Evolutionary conservation across 2,329 filamentous ascomycete genomes (phyloP).

Genomic region (Fusarium begoniae): DNA sequence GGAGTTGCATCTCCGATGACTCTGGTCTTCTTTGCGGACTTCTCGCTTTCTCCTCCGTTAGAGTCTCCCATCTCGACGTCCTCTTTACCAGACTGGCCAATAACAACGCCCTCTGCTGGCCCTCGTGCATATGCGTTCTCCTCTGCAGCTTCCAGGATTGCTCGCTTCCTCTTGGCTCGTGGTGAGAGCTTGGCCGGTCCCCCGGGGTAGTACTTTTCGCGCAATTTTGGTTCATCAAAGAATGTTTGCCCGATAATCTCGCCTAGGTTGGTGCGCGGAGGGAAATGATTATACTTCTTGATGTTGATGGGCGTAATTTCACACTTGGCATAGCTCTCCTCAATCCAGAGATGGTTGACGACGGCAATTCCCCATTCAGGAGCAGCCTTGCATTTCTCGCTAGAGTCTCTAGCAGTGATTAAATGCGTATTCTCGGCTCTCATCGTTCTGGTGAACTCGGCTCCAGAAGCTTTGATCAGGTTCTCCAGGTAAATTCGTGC

Average conservation of each 20-base stretch:
- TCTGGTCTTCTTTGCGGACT: conserved; percentile 43
- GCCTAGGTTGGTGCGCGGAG: conserved; percentile 86
- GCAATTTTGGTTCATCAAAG: conserved; percentile 71
- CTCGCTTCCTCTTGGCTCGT: conserved; percentile 58
- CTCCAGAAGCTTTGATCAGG: conserved; percentile 83
- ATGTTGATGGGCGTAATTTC: conserved; percentile 77
- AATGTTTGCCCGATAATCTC: conserved; percentile 92
- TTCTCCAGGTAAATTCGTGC: conserved; percentile 94
- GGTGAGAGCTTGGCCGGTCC: conserved; percentile 57
- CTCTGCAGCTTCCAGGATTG: conserved; percentile 59
- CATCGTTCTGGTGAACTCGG: conserved; percentile 93
- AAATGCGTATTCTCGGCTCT: conserved; percentile 96
- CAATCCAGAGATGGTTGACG: conserved; percentile 95
- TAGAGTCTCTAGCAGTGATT: conserved; percentile 86
- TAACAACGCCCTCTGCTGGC: conserved; percentile 58
- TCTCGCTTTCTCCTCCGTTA: conserved; percentile 51
- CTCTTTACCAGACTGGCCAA: conserved; percentile 51
- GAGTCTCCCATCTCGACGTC: conserved; percentile 56
- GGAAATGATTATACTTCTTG: conserved; percentile 85
- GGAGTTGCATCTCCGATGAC: conserved; percentile 49
- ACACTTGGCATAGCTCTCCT: conserved; percentile 95
- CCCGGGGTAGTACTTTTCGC: conserved; percentile 76
- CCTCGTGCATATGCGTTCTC: conserved; percentile 60
- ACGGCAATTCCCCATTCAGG: conserved; percentile 91
- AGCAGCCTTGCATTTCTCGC: conserved; percentile 93